Conservation (phyloP, 2,329 filamentous ascomycete species). For the Fusarium lyarnte region DNA sequence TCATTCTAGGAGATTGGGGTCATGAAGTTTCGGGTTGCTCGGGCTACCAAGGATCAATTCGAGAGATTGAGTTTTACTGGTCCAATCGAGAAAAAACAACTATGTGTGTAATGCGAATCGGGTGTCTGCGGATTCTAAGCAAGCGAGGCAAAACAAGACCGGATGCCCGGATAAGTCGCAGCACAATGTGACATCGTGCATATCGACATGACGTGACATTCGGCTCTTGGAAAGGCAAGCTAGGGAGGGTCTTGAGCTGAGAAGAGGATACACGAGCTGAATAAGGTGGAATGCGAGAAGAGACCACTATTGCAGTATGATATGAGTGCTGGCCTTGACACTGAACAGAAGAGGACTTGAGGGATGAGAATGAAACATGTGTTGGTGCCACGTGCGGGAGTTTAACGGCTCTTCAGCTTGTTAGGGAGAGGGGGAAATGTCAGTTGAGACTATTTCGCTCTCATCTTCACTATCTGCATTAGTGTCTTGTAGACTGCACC, state of each 20-base stretch:
- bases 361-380: neutral
- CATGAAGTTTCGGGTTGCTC: conserved; percentile 8
- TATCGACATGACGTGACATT: conserved; percentile 21
- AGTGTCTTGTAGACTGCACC: neutral
- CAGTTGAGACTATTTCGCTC: neutral
- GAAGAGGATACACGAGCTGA: conserved; percentile 3
- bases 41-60: neutral
- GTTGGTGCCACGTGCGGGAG: conserved; percentile 14
- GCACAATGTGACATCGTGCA: conserved; percentile 28
- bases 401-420: neutral
- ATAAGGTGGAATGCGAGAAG: neutral
- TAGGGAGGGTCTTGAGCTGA: conserved; percentile 1
- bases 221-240: neutral
- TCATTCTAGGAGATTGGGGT: conserved; percentile 18
- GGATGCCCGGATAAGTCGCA: conserved; percentile 6
- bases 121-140: conserved; percentile 1
- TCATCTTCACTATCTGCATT: neutral
- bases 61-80: neutral
- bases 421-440: neutral
- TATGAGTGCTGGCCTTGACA: neutral
- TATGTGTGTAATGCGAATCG: neutral
- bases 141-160: neutral
- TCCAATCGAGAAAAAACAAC: neutral
- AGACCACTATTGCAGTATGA: neutral
- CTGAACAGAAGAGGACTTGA: neutral